Conservation (phyloP, 441 rosid species). For the Erodium texanum region DNA sequence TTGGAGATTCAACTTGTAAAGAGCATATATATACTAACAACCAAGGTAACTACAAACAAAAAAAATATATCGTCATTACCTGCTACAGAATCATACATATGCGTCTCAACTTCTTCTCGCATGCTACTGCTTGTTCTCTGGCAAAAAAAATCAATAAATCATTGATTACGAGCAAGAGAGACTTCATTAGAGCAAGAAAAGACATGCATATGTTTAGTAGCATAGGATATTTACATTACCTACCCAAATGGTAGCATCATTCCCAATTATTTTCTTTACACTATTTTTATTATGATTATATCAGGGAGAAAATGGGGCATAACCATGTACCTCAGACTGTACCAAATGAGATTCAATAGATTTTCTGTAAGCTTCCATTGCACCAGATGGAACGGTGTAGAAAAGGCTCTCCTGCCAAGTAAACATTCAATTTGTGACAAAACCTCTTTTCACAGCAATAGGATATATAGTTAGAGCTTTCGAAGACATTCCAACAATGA, state of each 20-base stretch:
- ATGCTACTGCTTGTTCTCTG: conserved; percentile 71
- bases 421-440: conserved; percentile 13
- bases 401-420: conserved; percentile 83
- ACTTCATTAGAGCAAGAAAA: not conserved
- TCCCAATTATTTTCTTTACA: not conserved
- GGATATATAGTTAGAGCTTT: not conserved
- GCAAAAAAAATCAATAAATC: conserved; percentile 11
- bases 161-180: not conserved
- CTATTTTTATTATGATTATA: not conserved
- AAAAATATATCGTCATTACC: conserved; percentile 38
- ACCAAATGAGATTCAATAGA: conserved; percentile 72
- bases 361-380: conserved; percentile 66
- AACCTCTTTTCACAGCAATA: not conserved
- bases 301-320: conserved; percentile 8
- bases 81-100: conserved; percentile 54
- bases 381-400: conserved; percentile 81
- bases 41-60: conserved; percentile 16
- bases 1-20: conserved; percentile 23
- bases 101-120: conserved; percentile 87
- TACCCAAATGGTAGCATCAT: not conserved
- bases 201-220: not conserved
- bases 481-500: not conserved
- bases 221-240: not conserved
- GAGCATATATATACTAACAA: conserved; percentile 19
- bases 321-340: conserved; percentile 53